Evolutionary conservation across 257 asterid species (phyloP).

Genomic region (Fraxinus excelsior): DNA sequence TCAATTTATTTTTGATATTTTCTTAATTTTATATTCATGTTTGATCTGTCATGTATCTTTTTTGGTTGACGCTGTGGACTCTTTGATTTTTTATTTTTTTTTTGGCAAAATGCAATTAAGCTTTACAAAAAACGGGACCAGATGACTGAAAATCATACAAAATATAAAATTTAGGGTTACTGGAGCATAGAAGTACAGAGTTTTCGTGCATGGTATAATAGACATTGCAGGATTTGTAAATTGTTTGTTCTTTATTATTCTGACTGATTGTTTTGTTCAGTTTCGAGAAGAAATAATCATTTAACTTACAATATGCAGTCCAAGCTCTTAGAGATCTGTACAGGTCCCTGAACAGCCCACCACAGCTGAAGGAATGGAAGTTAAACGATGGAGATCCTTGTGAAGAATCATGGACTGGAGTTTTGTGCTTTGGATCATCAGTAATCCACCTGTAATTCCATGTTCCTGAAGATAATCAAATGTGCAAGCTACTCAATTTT

Average conservation of each 20-base stretch:
- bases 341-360: conserved; percentile 63
- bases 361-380: conserved; percentile 64
- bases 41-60: neutral
- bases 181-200: neutral
- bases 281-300: conserved; percentile 10
- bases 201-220: neutral
- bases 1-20: neutral
- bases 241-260: neutral
- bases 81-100: too few species aligned
- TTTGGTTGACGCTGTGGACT: neutral
- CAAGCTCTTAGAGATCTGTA: conserved; percentile 76
- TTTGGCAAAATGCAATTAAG: too few species aligned
- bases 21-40: neutral
- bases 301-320: conserved; percentile 45
- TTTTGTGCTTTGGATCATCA: conserved; percentile 66
- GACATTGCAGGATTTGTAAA: neutral
- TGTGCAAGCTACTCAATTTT: neutral
- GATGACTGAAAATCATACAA: neutral
- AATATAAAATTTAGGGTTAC: too few species aligned
- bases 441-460: conserved; percentile 60
- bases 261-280: neutral
- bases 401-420: conserved; percentile 75
- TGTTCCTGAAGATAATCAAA: neutral
- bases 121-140: neutral
- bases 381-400: conserved; percentile 86